Base-by-base conservation (phyloP, 2,329 filamentous ascomycete species). In the Macrophomina pseudophaseolina region DNA sequence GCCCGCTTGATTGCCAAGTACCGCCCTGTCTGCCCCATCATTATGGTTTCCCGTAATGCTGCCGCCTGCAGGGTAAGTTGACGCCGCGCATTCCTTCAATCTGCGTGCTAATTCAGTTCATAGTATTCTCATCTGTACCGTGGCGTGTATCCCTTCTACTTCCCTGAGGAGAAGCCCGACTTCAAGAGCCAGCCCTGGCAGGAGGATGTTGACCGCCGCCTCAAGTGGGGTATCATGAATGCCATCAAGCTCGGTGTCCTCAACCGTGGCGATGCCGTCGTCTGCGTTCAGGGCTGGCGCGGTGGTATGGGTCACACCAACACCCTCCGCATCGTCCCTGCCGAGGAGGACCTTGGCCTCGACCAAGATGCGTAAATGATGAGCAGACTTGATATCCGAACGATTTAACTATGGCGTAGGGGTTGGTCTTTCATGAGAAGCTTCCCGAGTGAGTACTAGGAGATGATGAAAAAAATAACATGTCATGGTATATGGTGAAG, bases 1-100 rank as follows among this genome's bases (percentile, higher is more conserved):
- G 95, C 95, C 68, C 93, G 95, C 75, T 90, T 98, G 70, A 86
- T 98, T 72, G 97, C 94, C 85, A 99, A 99, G 86, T 99, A 97
- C 86, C 92, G 95, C 77, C 95, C 95, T 62, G 94, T 98, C 71
- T 98, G 94, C 88, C 95, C 95, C 74, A 97, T 99, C 84, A 94
- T 99, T 86, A 98, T 98, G 94, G 92, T 99, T 71, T 97, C 94
- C 71, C 91, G 95, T 75, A 97, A 91, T 80, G 83, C 88, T 58
- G 88, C 87, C 71, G 92, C 95, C 63, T 91, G 93, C 68, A 88
- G 95, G 72, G 84, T 86, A 80, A 80, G 83, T 78, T 73, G 18
- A 28, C 38, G 46, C n/a, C 44, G 49, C 60, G 46, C 59, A 4
- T 38, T 42, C n/a, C 5, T 64, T 16, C 1, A 28, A 40, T 44